Evolutionary conservation across 129 eudicot species (phyloP), one percentile per base, ranked within the genome.

Genomic region (Calendula officinalis): DNA sequence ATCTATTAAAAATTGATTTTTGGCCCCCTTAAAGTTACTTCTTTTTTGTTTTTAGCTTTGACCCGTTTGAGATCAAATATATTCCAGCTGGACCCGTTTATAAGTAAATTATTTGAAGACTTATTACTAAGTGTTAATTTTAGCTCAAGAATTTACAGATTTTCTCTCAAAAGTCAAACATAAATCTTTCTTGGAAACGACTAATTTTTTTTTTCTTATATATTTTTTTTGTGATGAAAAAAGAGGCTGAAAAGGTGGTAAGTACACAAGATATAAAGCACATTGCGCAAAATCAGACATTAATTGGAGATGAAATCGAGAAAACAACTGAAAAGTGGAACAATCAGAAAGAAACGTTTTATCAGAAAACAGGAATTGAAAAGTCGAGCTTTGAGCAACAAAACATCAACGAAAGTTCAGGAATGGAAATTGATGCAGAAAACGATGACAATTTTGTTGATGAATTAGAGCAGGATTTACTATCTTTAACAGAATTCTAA

Each of bases 251-350:
- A 62, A 60, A 74, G 67, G 78, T 79, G 60, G 59, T 86, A 14
- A 83, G 77, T 66, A 79, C 85, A 43, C 38, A 70, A 63, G 72
- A 81, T 60, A 78, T 90, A 70, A 78, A 83, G 81, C 97, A 90
- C 83, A 81, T 86, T 74, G 87, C 84, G 4, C 81, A 83, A 69
- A 53, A 69, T 39, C 64, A 70, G 64, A 67, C 56, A 60, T 57
- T 81, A 55, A 78, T 89, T 43, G 94, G 97, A 68, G 97, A 89
- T 30, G 69, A 69, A 15, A 77, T 89, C 51, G 94, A 67, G 79
- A 77, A 82, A 69, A 80, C 80, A 52, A 74, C 68, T 60, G 71
- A 77, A 50, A 80, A 73, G 14, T 89, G 96, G 96, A 77, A 75
- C 45, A 37, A 6, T 14, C 78, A 74, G 65, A 85, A 83, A 67